Conservation (phyloP, 75 land plant species). For the Cryptomeria japonica region DNA sequence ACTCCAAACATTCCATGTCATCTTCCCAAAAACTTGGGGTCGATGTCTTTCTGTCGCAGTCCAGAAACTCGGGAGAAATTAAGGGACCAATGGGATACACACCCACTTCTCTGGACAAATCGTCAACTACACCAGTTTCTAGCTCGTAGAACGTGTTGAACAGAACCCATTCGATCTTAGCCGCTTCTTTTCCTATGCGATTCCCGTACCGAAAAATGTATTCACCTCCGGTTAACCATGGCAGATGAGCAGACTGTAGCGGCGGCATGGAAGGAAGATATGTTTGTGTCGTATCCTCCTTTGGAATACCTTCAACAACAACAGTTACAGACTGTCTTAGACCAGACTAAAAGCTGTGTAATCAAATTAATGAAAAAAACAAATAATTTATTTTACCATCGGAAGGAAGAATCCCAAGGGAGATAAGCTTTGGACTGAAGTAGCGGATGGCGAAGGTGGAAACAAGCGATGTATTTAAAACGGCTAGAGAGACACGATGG, state of each 20-base stretch:
- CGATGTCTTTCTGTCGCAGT: background rate
- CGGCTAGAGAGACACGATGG: background rate
- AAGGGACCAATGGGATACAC: slow-evolving; percentile 4
- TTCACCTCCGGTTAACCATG: slow-evolving; percentile 5
- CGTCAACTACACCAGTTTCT: background rate
- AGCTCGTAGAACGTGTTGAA: background rate
- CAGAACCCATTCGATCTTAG: background rate
- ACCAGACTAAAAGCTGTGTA: too few relatives aligned
- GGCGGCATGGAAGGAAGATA: slow-evolving; percentile 5
- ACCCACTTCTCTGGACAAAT: background rate
- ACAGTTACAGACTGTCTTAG: too few relatives aligned
- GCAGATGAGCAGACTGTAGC: background rate
- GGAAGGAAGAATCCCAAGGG: background rate
- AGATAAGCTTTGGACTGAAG: background rate
- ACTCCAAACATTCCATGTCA: slow-evolving; percentile 15
- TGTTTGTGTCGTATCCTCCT: background rate
- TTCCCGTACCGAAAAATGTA: background rate
- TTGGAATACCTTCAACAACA: slow-evolving; percentile 1
- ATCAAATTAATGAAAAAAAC: too few relatives aligned
- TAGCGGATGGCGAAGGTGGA: background rate
- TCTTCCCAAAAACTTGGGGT: slow-evolving; percentile 14
- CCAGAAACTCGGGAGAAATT: background rate
- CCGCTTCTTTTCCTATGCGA: background rate
- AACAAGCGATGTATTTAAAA: background rate
- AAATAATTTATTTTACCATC: background rate